Evolutionary conservation across 495 filamentous ascomycete species (phyloP), one percentile per base, ranked within the genome.

Genomic region (Copromyces sp.): DNA sequence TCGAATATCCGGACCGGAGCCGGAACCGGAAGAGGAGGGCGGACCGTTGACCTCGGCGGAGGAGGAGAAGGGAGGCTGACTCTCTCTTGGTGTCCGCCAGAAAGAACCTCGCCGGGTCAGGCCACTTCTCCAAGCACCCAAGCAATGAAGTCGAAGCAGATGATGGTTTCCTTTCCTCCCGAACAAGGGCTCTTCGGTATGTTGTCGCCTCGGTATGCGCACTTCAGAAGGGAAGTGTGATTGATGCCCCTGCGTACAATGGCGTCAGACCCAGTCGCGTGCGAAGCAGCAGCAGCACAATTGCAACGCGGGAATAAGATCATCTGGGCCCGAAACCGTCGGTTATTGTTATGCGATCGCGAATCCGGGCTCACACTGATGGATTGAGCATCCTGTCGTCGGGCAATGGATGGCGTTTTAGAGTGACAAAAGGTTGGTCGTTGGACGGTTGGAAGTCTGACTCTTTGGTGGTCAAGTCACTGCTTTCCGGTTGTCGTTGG

Each of bases 241-340:
- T 35, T 65, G 53, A 65, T 35, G 53, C 53, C 24, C 53, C 53
- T 65, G 53, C 24, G 53, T 16, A 32, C 61, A 9, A 37, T 70
- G 71, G 70, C 74, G 74, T 77, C 74, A 72, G 73, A 72, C 78
- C 53, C 77, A 68, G 83, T 82, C 84, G 84, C 84, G 84, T 79
- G 78, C 80, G 74, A 72, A 73, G 74, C 72, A 80, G 72, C 76
- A 77, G 79, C 76, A 77, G 79, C 82, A 82, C 80, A 77, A 77
- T 76, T 81, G 81, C 82, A 76, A 79, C 81, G 81, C 80, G 81
- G 81, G 81, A 75, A 73, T 73, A 76, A 39, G 73, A 70, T 81
- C 80, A 80, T 81, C 74, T 72, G 78, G 69, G 80, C 79, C 78
- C 78, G 70, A 80, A 80, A 77, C 61, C 72, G 70, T 72, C 65